Evolutionary conservation across 2,329 filamentous ascomycete genomes (phyloP), one percentile per base, ranked within the genome.

Genomic region (Penicillium corylophilum): DNA sequence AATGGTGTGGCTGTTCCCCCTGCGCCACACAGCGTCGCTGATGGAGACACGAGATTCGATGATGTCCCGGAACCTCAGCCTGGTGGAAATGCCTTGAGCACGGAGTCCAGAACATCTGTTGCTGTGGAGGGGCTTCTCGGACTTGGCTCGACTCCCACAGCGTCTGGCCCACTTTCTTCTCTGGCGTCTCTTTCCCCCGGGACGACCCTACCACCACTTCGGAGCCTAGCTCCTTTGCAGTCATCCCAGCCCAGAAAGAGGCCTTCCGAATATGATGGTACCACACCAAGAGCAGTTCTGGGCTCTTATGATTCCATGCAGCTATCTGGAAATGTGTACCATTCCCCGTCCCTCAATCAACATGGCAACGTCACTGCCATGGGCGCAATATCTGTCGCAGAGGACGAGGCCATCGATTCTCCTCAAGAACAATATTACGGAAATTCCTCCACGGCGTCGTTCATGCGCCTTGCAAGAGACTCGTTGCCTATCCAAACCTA

Each of bases 391-490:
- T 65, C 68, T 2, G 65, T 68, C 6, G 62, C 67, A 16, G 62
- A 67, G n/a, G 55, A 65, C 10, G 56, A 53, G 44, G 39, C 53
- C 49, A 42, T 43, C 22, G 55, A 57, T 26, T 60, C 56, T 5
- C 51, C 61, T 2, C 43, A 48, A 23, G 60, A 70, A 29, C 64
- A 69, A 39, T 76, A 69, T 36, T 75, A 71, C 31, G 74, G 74
- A 3, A 67, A 64, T 47, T 74, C 74, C 1, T 74, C 72, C 0
- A 66, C 71, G 2, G 73, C 69, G 0, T 73, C 68, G 0, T 73
- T 77, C 38, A 66, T 76, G 56, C 70, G 72, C 23, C 70, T 76
- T 26, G 67, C 72, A 2, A 66, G 61, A 42, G 62, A 62, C 1
- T 64, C 66, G 0, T 67, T 71, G 43, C 53, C 59, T 15, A 47